Base-by-base conservation (phyloP, 805 yeast genomes). In the Wickerhamiella cacticola region DNA sequence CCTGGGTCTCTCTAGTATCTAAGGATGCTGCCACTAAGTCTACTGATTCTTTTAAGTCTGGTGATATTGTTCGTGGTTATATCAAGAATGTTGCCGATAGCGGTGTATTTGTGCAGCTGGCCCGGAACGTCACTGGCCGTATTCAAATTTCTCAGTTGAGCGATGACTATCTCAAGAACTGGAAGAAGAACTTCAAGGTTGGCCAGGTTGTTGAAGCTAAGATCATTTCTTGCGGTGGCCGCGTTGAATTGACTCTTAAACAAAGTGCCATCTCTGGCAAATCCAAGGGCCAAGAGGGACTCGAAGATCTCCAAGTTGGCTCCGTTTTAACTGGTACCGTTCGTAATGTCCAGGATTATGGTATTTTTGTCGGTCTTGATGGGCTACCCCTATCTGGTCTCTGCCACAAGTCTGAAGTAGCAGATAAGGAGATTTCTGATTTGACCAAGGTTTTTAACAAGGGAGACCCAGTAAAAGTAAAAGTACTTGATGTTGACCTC, bases 381-480 rank as follows among this genome's bases (percentile, higher is more conserved):
- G 83, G 81, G 40, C 79, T 92, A 35, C 77, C 77, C 57, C 71
- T 87, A 50, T 76, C 82, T 58, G 98, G 97, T 49, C 73, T 89
- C 54, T 87, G 95, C 56, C 96, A 89, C 61, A 79, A 74, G 50
- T 73, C 88, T 34, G 82, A 89, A 64, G 80, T 89, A 49, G 79
- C 96, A 26, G 79, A 77, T 48, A 61, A 65, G 8, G 70, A 78
- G 29, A 64, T 73, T 28, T 73, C 72, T 34, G 77, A 86, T 56
- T 63, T 82, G 23, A 60, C 69, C 39, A 69, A 78, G 12, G 70
- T 89, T 49, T 89, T 89, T 63, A 80, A 82, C 48, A 84, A 77
- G 57, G 97, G 97, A 54, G 97, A 89, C 61, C 73, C 81, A 52
- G 96, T 89, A 39, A 85, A 85, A 66, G 94, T 85, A 29, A 82